Base-by-base conservation (phyloP, 179 eudicot genomes). In the Camellia oleifera region DNA sequence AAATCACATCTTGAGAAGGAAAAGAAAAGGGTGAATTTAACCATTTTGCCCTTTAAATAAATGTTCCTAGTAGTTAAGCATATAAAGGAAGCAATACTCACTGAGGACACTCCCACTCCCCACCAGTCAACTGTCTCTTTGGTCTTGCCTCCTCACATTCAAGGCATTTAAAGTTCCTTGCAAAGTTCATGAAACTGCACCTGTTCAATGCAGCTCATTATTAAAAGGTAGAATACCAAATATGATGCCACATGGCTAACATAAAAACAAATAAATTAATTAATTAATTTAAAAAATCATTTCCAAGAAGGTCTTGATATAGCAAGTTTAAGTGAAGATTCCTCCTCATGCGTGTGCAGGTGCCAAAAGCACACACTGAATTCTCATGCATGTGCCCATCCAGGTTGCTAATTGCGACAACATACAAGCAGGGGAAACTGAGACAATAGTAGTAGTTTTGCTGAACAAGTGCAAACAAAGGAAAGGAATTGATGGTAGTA, bases 21-120 rank as follows among this genome's bases (percentile, higher is more conserved):
- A 45, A 69, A 67, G 8, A 20, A 44, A 53, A 72, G 12, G 5
- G 57, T 67, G 18, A 46, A 70, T 46, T 54, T 69, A 17, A 15
- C 46, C 20, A 69, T 60, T 32, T 69, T 69, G 64, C 13, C 67
- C 64, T 50, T 67, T 32, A 7, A 23, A 60, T 20, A 53, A 69
- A 46, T 56, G 20, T 2, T 8, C 45, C 32, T 15, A 56, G 26
- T 42, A 46, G 45, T 54, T 60, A 60, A 58, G 78, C 32, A 87
- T 72, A 83, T 17, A 54, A n/a, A 72, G 70, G 52, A 65, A 72
- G 73, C 8, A 77, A 82, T 83, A 82, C 99, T 91, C 84, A 95
- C 99, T 87, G 93, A 79, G 97, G 99, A 82, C 99, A 95, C 71
- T 93, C 95, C 98, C 98, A 95, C 88, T 95, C 97, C 46, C 90